Conservation (phyloP, 768 basidiomycete species). For the Gautieria morchelliformis region DNA sequence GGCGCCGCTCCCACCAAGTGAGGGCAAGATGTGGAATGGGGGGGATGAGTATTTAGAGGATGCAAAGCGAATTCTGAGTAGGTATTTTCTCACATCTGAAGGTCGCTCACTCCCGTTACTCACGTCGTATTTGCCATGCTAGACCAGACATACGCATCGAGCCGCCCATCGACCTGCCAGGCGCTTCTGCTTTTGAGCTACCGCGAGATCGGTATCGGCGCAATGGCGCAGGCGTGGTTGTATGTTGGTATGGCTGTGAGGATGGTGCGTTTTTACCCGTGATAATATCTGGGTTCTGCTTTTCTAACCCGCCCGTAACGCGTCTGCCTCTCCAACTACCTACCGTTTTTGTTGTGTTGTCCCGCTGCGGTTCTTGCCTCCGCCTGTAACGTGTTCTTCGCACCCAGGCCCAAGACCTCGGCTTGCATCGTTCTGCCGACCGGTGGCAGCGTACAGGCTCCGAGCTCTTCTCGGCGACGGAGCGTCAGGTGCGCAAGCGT, state of each 20-base stretch:
- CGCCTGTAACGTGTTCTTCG: not conserved
- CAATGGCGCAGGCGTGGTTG: constrained; percentile 24
- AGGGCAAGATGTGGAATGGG: constrained; percentile 15
- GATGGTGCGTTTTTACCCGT: not conserved
- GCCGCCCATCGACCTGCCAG: constrained; percentile 21
- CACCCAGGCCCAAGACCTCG: constrained; percentile 18
- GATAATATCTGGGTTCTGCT: not conserved
- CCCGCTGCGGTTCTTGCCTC: no score
- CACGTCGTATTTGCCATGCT: not conserved
- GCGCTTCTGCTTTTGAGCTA: constrained; percentile 24
- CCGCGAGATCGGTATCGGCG: constrained; percentile 24
- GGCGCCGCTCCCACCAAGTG: constrained; percentile 7
- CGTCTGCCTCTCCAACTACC: no score
- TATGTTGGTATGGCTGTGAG: constrained; percentile 15
- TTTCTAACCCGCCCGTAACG: not conserved
- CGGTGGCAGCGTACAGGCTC: constrained; percentile 13
- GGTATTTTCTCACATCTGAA: not conserved
- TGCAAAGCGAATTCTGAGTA: constrained; percentile 16
- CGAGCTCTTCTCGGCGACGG: constrained; percentile 5
- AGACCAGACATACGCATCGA: constrained; percentile 19
- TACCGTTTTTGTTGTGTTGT: no score
- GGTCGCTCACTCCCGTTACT: not conserved
- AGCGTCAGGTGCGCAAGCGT: constrained; percentile 9
- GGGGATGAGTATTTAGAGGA: constrained; percentile 15
- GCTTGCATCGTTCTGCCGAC: constrained; percentile 17